Evolutionary conservation across 1,139 yeast genomes (phyloP).

Genomic region (Zygosaccharomyces sapae): DNA sequence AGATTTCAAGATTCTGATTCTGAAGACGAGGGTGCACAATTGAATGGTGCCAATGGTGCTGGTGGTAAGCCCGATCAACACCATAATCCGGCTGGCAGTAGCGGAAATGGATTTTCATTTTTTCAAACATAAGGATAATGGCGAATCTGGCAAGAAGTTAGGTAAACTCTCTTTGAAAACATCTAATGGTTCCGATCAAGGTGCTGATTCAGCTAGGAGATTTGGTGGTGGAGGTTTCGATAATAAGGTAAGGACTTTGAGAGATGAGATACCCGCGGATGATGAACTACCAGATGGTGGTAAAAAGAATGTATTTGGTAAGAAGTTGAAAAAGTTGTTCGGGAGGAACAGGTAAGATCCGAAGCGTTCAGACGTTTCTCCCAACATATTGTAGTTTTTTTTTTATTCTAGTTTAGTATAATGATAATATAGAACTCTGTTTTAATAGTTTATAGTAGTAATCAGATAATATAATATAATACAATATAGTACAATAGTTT

Average conservation of each 20-base stretch:
- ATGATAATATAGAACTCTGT: too few species aligned
- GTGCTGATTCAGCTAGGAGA: constrained; percentile 13
- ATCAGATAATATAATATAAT: too few species aligned
- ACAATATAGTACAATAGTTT: too few species aligned
- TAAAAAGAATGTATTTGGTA: constrained; percentile 49
- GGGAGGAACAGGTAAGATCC: constrained; percentile 41
- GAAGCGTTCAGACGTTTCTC: too few species aligned
- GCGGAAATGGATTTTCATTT: constrained; percentile 22
- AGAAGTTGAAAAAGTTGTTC: constrained; percentile 56
- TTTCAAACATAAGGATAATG: constrained; percentile 20
- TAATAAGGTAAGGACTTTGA: constrained; percentile 6
- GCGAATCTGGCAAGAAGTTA: constrained; percentile 19
- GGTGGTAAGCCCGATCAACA: constrained; percentile 17
- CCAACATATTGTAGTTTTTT: too few species aligned
- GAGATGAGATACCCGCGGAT: constrained; percentile 4
- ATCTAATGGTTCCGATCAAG: constrained; percentile 14
- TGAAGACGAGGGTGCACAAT: constrained; percentile 39
- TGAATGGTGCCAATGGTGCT: constrained; percentile 11
- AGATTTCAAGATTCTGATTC: constrained; percentile 60
- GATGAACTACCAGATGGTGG: constrained; percentile 33
- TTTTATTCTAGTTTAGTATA: too few species aligned
- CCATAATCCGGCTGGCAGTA: constrained; percentile 10
- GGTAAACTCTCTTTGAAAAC: constrained; percentile 25
- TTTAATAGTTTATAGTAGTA: too few species aligned
- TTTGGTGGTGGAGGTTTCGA: constrained; percentile 7